phyloP scores from a whole-genome alignment of 1,284 basidiomycete species.

The Malassezia japonica region DNA sequence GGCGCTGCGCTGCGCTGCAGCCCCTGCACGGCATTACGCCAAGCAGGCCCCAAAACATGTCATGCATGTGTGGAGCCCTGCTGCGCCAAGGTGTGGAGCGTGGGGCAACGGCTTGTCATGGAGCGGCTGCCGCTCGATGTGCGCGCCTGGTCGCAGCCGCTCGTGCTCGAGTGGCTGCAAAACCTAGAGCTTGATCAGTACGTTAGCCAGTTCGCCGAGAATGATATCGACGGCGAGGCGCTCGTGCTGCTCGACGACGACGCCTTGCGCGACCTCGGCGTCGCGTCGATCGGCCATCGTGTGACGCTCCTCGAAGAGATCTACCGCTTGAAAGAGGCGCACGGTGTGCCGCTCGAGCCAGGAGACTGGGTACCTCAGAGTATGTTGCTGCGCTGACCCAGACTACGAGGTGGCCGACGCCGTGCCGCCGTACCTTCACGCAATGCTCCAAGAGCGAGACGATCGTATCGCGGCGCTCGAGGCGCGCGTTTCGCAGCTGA shows the following conservation, averaged over 20 bases:
- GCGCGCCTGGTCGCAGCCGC: conserved; percentile 30
- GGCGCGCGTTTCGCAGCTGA: conserved; percentile 30
- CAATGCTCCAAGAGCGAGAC: conserved; percentile 15
- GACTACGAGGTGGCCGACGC: conserved; percentile 1
- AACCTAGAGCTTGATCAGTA: conserved; percentile 26
- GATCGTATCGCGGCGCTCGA: conserved; percentile 43
- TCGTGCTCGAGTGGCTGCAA: conserved; percentile 34
- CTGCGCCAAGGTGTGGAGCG: no score
- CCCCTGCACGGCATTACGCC: no score
- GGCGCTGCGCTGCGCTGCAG: neutral
- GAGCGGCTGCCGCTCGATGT: conserved; percentile 25
- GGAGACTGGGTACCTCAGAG: conserved; percentile 39
- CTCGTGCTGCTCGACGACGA: conserved; percentile 43
- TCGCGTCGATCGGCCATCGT: conserved; percentile 40
- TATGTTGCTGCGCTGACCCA: conserved; percentile 2
- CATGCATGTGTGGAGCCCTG: no score
- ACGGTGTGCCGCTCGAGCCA: conserved; percentile 36
- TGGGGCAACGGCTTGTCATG: no score
- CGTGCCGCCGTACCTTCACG: neutral
- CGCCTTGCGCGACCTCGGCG: conserved; percentile 39
- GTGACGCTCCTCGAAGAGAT: conserved; percentile 35
- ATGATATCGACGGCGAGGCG: conserved; percentile 44
- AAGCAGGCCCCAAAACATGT: no score
- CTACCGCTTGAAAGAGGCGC: conserved; percentile 35
- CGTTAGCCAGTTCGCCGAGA: conserved; percentile 23